A percentile compares a stretch with the other conserved stretches of the same genome.
phyloP scores from a whole-genome alignment of 2,329 filamentous ascomycete genomes.

The Phialemoniopsis sp. region DNA sequence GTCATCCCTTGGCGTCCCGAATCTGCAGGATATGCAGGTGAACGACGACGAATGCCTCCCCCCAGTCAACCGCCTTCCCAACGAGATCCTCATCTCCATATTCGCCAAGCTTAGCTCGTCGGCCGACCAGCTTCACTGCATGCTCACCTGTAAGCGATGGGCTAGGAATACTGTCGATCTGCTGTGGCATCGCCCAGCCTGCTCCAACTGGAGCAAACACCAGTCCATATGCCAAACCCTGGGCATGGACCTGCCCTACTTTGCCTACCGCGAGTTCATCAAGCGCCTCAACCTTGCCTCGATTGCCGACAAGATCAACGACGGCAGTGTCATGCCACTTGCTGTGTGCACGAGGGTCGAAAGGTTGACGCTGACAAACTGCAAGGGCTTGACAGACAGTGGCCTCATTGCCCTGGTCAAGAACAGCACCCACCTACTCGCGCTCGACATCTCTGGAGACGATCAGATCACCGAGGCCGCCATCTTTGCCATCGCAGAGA shows the following conservation, averaged over 20 bases:
- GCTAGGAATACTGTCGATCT: conserved; percentile 87
- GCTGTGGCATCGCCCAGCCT: conserved; percentile 90
- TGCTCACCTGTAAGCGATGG: conserved; percentile 95
- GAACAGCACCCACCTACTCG: conserved; percentile 76
- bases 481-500: conserved; percentile 70
- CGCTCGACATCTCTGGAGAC: conserved; percentile 83
- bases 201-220: conserved; percentile 81
- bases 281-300: conserved; percentile 87
- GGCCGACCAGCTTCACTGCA: conserved; percentile 76
- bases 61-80: conserved; percentile 82
- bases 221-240: conserved; percentile 77
- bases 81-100: conserved; percentile 90
- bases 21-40: conserved; percentile 69
- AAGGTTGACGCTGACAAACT: conserved; percentile 88
- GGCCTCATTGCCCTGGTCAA: conserved; percentile 77
- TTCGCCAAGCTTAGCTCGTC: conserved; percentile 79
- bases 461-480: conserved; percentile 81
- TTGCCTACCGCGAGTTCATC: conserved; percentile 85
- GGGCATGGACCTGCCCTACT: conserved; percentile 69
- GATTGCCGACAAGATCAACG: conserved; percentile 71
- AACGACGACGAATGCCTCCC: conserved; percentile 64
- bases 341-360: conserved; percentile 86
- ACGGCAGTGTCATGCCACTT: conserved; percentile 83
- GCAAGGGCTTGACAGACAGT: conserved; percentile 76
- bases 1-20: conserved; percentile 81